Conservation (phyloP, 2,329 filamentous ascomycete species). For the Didymella sp. region DNA sequence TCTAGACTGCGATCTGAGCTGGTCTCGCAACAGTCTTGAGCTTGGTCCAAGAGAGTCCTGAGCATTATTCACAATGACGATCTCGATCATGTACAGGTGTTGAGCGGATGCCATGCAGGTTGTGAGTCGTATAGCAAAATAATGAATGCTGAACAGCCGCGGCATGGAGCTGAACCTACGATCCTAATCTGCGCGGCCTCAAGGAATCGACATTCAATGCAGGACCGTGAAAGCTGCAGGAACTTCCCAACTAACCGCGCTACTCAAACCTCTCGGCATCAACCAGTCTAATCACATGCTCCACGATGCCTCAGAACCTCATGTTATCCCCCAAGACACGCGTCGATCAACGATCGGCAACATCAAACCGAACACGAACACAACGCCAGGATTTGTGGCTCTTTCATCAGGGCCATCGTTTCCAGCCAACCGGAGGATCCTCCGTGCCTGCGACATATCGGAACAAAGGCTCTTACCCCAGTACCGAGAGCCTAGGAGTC, state of each 20-base stretch:
- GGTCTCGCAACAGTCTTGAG: not conserved
- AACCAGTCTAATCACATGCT: not conserved
- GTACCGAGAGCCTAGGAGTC: not conserved
- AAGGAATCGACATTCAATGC: not conserved
- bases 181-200: no score
- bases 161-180: not conserved
- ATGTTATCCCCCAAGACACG: not conserved
- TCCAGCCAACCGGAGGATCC: not conserved
- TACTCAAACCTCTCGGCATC: not conserved
- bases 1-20: not conserved
- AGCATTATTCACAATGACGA: not conserved
- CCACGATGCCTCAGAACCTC: not conserved
- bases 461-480: not conserved
- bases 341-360: not conserved
- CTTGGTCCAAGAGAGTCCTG: not conserved
- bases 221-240: not conserved
- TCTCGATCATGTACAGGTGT: not conserved
- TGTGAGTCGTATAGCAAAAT: not conserved
- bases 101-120: not conserved
- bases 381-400: not conserved
- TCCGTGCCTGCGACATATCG: not conserved
- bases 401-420: not conserved
- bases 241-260: not conserved
- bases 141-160: not conserved
- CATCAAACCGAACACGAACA: not conserved